A percentile compares a stretch with the other conserved stretches of the same genome.
Evolutionary conservation across 2,329 filamentous ascomycete species (phyloP).

Genomic region (Diplocarpon rosae): DNA sequence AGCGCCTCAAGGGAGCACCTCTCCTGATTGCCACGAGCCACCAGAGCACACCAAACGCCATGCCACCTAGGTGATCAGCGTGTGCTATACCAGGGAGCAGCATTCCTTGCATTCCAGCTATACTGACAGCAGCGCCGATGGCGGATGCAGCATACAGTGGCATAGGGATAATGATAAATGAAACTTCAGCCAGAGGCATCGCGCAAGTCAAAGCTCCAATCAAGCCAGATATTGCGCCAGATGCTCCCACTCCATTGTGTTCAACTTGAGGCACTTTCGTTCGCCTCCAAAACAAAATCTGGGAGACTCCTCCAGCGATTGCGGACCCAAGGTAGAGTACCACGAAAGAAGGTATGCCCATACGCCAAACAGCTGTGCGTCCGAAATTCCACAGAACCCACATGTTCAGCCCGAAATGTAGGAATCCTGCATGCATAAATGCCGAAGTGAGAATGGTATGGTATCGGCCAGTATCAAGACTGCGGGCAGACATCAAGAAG

Average conservation of each 20-base stretch:
- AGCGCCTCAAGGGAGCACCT: background rate
- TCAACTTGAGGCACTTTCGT: background rate
- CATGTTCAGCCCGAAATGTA: conserved; percentile 27
- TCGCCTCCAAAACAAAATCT: conserved; percentile 5
- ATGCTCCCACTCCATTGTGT: conserved; percentile 8
- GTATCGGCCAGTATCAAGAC: conserved; percentile 12
- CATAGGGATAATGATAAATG: conserved; percentile 11
- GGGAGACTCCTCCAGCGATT: conserved; percentile 8
- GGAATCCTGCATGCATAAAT: conserved; percentile 23
- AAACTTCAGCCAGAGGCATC: background rate
- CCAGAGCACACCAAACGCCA: conserved; percentile 6
- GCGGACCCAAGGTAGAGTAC: conserved; percentile 13
- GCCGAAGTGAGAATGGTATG: conserved; percentile 25
- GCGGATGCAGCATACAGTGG: conserved; percentile 1
- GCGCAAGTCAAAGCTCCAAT: conserved; percentile 3
- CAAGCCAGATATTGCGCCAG: conserved; percentile 8
- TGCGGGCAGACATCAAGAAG: conserved; percentile 5
- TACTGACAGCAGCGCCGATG: background rate
- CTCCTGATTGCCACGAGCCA: background rate
- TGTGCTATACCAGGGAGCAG: conserved; percentile 9
- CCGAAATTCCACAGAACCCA: conserved; percentile 21
- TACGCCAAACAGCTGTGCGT: conserved; percentile 8
- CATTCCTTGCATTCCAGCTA: conserved; percentile 6
- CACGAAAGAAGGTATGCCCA: conserved; percentile 7
- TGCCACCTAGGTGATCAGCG: conserved; percentile 13